Base-by-base conservation (phyloP, 345 rosid species). In the Litchi chinensis region DNA sequence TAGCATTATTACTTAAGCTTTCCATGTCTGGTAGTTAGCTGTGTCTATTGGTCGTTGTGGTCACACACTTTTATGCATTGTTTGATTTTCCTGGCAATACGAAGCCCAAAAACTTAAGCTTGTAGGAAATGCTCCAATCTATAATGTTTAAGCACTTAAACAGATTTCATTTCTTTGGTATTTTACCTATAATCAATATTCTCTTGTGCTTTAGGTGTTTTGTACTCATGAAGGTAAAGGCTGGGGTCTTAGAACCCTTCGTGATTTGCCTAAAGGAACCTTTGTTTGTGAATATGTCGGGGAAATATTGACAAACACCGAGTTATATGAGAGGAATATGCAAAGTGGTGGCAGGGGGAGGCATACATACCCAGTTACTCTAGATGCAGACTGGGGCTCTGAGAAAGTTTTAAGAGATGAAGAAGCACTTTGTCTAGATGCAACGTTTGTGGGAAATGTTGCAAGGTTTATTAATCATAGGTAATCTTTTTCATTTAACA, bases 381-480 rank as follows among this genome's bases (percentile, higher is more conserved):
- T 94, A 60, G 98, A 94, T 88, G 92, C 98, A 59, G 93, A 88
- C 70, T 96, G 98, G 99, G 90, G 88, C 67, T 79, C 90, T 32
- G 90, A 87, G 81, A 85, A 76, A 77, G 56, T 71, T 67, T 60
- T 92, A 57, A 84, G 86, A 85, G 97, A 96, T 82, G 94, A 93
- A 80, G 94, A 93, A 71, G 95, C 94, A 60, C 94, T 96, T 71
- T 96, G 98, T 73, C 76, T 96, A 71, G 98, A 94, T 86, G 88
- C 99, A 57, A 89, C 95, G 11, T 67, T 65, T 76, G 84, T 76
- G 75, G 98, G 98, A 64, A 96, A 96, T 86, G 90, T 91, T 75
- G 98, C 97, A 40, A 87, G 95, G 84, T 96, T 96, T 85, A 92
- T 96, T 67, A 96, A 95, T 82, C 98, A 95, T 76, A 89, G 99